A percentile compares a stretch with the other conserved stretches of the same genome.
phyloP scores from a whole-genome alignment of 139 green algal species.

The Ettlia oleoabundans region DNA sequence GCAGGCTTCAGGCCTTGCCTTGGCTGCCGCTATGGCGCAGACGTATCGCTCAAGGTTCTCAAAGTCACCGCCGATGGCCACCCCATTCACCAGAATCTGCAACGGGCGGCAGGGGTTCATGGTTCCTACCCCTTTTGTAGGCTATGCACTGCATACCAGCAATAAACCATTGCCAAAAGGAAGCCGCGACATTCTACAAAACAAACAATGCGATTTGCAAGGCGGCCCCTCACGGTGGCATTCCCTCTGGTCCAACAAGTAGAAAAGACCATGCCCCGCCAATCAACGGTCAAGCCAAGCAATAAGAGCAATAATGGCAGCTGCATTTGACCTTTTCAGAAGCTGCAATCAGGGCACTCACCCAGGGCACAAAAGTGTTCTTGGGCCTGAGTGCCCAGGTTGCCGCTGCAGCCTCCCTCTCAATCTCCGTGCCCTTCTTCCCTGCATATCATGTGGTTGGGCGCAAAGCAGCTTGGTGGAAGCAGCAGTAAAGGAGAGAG shows the following conservation, averaged over 20 bases:
- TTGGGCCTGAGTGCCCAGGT: conserved; percentile 24
- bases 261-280: background rate
- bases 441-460: conserved; percentile 11
- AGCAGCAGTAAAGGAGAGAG: background rate
- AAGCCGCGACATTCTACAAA: too few species aligned
- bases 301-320: too few species aligned
- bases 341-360: background rate
- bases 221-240: too few species aligned
- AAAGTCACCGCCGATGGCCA: conserved; percentile 31
- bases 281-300: too few species aligned
- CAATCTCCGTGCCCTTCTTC: conserved; percentile 20
- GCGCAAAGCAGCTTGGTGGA: background rate
- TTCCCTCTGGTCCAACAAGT: too few species aligned
- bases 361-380: conserved; percentile 44
- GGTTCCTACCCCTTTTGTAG: too few species aligned
- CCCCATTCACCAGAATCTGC: conserved; percentile 35
- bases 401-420: conserved; percentile 5
- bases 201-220: too few species aligned
- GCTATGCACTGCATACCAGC: background rate
- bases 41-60: conserved; percentile 40
- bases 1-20: background rate
- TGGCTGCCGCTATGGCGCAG: background rate
- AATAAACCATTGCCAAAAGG: background rate
- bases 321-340: background rate
- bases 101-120: background rate